phyloP scores from a whole-genome alignment of 108 stramenopile genomes.

The Aurantiochytrium sp. region DNA sequence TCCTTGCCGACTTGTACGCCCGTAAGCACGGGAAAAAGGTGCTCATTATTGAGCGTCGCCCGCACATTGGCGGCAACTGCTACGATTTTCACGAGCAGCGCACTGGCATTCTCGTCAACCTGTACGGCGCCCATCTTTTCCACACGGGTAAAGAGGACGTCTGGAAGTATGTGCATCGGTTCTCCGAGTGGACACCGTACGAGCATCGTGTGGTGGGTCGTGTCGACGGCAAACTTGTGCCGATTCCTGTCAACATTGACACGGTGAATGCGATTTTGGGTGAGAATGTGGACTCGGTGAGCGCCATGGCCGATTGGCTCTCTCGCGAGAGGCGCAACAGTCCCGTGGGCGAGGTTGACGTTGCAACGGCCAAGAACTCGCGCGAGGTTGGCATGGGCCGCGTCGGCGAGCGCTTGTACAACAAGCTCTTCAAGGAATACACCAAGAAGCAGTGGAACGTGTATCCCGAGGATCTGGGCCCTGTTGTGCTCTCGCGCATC shows the following conservation, averaged over 20 bases:
- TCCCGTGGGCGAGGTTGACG: not conserved
- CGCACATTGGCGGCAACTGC: slow-evolving; percentile 58
- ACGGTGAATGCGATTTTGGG: slow-evolving; percentile 70
- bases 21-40: slow-evolving; percentile 38
- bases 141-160: slow-evolving; percentile 61
- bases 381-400: slow-evolving; percentile 65
- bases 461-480: slow-evolving; percentile 58
- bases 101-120: not conserved
- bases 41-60: slow-evolving; percentile 60
- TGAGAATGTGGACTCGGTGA: slow-evolving; percentile 38
- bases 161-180: slow-evolving; percentile 59
- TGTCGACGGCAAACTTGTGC: slow-evolving; percentile 47
- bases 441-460: slow-evolving; percentile 73
- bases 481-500: slow-evolving; percentile 61
- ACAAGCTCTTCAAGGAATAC: slow-evolving; percentile 64
- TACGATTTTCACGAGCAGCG: slow-evolving; percentile 61
- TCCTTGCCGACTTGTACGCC: slow-evolving; percentile 67
- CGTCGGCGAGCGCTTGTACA: slow-evolving; percentile 60
- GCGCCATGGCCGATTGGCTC: slow-evolving; percentile 68
- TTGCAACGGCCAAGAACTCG: slow-evolving; percentile 41
- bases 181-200: slow-evolving; percentile 61
- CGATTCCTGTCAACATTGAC: slow-evolving; percentile 71
- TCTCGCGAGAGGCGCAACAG: slow-evolving; percentile 38
- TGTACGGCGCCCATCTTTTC: slow-evolving; percentile 27
- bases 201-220: slow-evolving; percentile 62